Percentiles rank a stretch among this genome's conserved stretches.
These are phyloP conservation scores for Daphne laureola DNA, from an alignment of 441 rosid genomes.

Conservation along the genomic window DNA sequence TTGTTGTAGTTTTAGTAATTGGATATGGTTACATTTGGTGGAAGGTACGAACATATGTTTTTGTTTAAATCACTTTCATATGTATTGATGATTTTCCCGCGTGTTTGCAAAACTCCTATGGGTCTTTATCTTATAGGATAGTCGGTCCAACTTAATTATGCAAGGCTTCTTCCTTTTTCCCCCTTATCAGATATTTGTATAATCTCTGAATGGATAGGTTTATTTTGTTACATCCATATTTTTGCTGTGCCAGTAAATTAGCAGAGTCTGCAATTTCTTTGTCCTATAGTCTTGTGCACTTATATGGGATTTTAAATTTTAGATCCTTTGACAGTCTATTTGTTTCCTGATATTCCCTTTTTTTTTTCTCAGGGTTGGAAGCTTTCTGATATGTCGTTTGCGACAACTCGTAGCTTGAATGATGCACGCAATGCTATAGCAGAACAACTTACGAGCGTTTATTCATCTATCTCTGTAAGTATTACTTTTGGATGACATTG, in stretches of 20 bases:
- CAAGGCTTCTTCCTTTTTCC: no score
- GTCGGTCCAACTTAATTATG: no score
- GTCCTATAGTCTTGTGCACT: not conserved
- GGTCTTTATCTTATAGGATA: no score
- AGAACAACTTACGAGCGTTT: constrained; percentile 71
- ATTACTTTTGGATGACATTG: constrained; percentile 2
- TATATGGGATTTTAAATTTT: not conserved
- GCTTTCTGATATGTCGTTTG: constrained; percentile 95
- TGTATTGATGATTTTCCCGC: no score
- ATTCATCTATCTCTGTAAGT: constrained; percentile 62
- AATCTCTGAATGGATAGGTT: no score
- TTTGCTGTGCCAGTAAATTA: no score
- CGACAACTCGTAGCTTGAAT: constrained; percentile 81
- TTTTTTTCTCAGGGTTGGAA: constrained; percentile 69
- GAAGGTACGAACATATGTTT: constrained; percentile 57
- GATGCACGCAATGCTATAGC: constrained; percentile 76
- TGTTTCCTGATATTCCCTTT: not conserved
- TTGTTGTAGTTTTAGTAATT: constrained; percentile 56
- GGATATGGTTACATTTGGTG: constrained; percentile 97
- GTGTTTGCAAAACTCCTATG: no score
- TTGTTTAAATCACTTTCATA: not conserved
- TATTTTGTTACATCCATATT: no score
- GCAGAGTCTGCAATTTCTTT: not conserved
- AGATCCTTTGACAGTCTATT: not conserved
- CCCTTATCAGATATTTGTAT: no score